Evolutionary conservation across 2,329 filamentous ascomycete species (phyloP).

Genomic region (Colletotrichum euphorbiae): DNA sequence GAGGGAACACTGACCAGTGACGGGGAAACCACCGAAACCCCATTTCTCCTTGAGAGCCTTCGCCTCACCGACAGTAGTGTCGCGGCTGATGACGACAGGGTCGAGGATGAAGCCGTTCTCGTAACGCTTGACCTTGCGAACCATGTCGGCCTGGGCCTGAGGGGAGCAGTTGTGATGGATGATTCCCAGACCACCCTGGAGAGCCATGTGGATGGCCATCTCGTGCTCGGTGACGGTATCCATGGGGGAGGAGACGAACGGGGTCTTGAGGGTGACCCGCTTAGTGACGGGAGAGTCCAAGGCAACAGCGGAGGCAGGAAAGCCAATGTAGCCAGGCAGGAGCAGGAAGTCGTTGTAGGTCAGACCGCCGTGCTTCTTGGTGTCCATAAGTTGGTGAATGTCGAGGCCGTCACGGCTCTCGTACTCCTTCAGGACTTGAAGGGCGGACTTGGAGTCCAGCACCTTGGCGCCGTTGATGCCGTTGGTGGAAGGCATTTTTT

Average conservation of each 20-base stretch:
- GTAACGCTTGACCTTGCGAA: conserved; percentile 98
- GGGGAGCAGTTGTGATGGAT: conserved; percentile 99
- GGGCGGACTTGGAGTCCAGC: conserved; percentile 79
- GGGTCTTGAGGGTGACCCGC: conserved; percentile 94
- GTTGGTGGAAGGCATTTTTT: conserved; percentile 65
- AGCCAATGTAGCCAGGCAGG: conserved; percentile 97
- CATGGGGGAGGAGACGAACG: conserved; percentile 98
- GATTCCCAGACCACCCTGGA: conserved; percentile 89
- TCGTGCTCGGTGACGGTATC: conserved; percentile 99
- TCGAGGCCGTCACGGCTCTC: conserved; percentile 85
- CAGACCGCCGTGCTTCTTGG: conserved; percentile 89
- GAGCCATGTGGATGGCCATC: conserved; percentile 98
- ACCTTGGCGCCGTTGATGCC: conserved; percentile 66
- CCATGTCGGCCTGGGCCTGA: conserved; percentile 97
- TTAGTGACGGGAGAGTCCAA: conserved; percentile 95
- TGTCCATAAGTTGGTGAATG: conserved; percentile 88
- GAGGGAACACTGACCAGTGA: conserved; percentile 82
- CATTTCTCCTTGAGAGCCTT: conserved; percentile 96
- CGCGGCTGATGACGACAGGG: conserved; percentile 88
- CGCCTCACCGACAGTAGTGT: conserved; percentile 90
- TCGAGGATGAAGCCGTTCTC: conserved; percentile 99
- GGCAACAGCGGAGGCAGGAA: conserved; percentile 87
- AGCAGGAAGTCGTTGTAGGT: conserved; percentile 99
- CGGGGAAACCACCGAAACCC: conserved; percentile 98
- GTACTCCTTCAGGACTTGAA: conserved; percentile 87